Base-by-base conservation (phyloP, 805 yeast genomes). In the Hermanozyma aechmeae region DNA sequence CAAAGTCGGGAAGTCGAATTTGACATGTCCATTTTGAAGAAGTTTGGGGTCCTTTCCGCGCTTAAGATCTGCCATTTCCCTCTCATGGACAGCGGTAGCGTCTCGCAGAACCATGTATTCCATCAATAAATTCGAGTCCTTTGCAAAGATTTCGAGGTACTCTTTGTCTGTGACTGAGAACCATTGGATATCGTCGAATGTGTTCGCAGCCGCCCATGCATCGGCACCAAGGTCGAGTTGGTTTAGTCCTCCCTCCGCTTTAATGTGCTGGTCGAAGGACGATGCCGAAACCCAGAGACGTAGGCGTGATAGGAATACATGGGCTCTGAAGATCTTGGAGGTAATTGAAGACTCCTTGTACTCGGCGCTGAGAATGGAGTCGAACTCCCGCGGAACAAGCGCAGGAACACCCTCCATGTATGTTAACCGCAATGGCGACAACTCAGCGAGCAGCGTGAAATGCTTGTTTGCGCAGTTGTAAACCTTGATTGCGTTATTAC, bases 261-360 rank as follows among this genome's bases (percentile, higher is more conserved):
- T 7, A 7, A 17, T 17, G 20, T 7, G 10, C 20, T 17, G 7
- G 9, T 17, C 9, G 9, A 17, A 7, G 9, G 20, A n/a, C n/a
- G n/a, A n/a, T n/a, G n/a, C n/a, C n/a, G n/a, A n/a, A n/a, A 18
- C 21, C 24, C 24, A 22, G 24, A 22, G 24, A 6, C 24, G 24
- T 6, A 22, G 24, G 7, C 24, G n/a, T 13, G 24, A 13, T 6
- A 22, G 12, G 13, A 22, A 22, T 6, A 11, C 24, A 13, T 22
- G 12, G n/a, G 8, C 6, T 11, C 12, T 6, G 24, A 22, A 22
- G n/a, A 9, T 6, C 24, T 22, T 10, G 15, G 3, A 37, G 44
- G 12, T 21, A 21, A 22, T 23, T 32, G 9, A 7, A 7, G 10
- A 10, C 20, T 17, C 20, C 4, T 24, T 48, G 35, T 20, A 20